Evolutionary conservation across 1,139 yeast species (phyloP).

Genomic region (Tardiomyces digboiensis): DNA sequence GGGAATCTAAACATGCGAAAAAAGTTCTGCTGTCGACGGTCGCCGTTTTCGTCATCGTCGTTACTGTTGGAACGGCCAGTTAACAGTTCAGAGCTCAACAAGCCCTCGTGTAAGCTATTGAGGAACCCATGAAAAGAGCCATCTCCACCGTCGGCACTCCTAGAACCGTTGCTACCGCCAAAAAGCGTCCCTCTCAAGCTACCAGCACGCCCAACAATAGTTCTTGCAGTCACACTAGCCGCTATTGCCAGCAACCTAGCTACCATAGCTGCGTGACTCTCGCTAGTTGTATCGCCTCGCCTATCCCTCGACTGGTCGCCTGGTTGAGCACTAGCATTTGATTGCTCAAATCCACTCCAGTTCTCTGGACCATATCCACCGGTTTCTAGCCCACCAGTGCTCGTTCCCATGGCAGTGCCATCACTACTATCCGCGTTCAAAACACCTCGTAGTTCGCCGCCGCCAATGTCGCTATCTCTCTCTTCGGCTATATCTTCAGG

Average conservation of each 20-base stretch:
- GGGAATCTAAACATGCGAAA: slow-evolving; percentile 49
- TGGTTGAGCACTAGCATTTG: neutral
- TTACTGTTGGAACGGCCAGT: neutral
- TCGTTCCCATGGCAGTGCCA: neutral
- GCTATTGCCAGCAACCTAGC: slow-evolving; percentile 37
- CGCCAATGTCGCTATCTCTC: neutral
- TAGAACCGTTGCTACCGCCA: slow-evolving; percentile 20
- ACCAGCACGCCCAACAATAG: slow-evolving; percentile 29
- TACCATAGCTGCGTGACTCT: slow-evolving; percentile 34
- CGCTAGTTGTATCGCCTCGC: slow-evolving; percentile 5
- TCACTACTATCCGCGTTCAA: neutral
- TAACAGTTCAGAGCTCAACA: slow-evolving; percentile 1
- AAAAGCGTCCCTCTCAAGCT: slow-evolving; percentile 6
- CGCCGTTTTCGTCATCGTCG: slow-evolving; percentile 2
- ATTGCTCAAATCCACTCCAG: neutral
- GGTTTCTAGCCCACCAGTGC: neutral
- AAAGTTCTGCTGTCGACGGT: slow-evolving; percentile 24
- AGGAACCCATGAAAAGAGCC: slow-evolving; percentile 4
- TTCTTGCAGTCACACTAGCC: slow-evolving; percentile 36
- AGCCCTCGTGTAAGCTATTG: slow-evolving; percentile 9
- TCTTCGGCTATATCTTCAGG: neutral
- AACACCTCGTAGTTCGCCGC: neutral
- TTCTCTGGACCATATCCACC: neutral
- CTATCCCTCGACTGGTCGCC: neutral
- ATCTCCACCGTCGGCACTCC: slow-evolving; percentile 13